Percentiles rank a stretch among this genome's conserved stretches.
phyloP scores from a whole-genome alignment of 257 asterid genomes.

The Solanum tacnaense region DNA sequence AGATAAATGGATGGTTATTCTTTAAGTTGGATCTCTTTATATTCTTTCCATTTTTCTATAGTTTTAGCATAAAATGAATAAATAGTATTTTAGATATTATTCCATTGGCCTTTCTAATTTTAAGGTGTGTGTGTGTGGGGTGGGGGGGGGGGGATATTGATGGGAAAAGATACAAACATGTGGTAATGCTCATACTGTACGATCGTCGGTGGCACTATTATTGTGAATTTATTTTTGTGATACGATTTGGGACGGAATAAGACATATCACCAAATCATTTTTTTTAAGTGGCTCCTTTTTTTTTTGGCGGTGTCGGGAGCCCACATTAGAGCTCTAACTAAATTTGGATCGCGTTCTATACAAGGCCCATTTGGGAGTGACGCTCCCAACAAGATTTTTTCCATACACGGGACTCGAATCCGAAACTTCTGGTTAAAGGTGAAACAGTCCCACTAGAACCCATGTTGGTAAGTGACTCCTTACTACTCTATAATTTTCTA shows the following conservation, averaged over 20 bases:
- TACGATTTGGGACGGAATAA: not conserved
- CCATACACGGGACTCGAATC: accelerated
- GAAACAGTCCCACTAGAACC: accelerated
- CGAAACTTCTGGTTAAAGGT: too few relatives aligned
- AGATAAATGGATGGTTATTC: not conserved
- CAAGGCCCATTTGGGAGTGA: too few relatives aligned
- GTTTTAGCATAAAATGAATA: not conserved
- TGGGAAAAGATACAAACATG: not conserved
- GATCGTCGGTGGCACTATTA: not conserved
- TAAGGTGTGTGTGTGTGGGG: too few relatives aligned
- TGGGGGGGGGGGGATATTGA: not conserved
- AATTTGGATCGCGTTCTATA: too few relatives aligned
- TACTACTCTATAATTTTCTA: not conserved
- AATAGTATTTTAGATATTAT: not conserved
- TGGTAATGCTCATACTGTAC: not conserved
- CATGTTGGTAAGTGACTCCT: not conserved
- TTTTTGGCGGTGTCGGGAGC: too few relatives aligned
- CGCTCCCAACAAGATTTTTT: too few relatives aligned
- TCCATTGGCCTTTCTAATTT: not conserved
- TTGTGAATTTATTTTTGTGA: not conserved
- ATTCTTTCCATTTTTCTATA: not conserved
- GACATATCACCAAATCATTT: not conserved
- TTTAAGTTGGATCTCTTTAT: not conserved
- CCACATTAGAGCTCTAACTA: too few relatives aligned
- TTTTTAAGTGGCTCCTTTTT: too few relatives aligned